Evolutionary conservation across 2,329 filamentous ascomycete species (phyloP).

Genomic region (Bipolaris zeicola): DNA sequence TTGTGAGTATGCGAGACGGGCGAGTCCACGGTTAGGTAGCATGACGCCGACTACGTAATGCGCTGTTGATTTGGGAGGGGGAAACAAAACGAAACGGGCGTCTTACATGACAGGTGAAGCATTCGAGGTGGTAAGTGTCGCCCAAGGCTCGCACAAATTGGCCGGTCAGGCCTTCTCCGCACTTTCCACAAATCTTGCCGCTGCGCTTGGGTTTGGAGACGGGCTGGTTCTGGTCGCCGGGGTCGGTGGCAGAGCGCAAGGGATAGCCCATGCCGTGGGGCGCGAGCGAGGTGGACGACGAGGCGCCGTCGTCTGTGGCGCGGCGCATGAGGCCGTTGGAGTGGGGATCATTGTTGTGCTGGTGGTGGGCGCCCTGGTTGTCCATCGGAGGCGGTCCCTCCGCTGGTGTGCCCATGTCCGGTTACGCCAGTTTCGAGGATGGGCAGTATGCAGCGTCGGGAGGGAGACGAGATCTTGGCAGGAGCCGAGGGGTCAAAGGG

Average conservation of each 20-base stretch:
- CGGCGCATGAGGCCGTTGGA: slow-evolving; percentile 40
- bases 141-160: slow-evolving; percentile 95
- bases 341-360: slow-evolving; percentile 39
- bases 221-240: slow-evolving; percentile 31
- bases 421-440: slow-evolving; percentile 32
- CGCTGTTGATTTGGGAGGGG: not conserved
- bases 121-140: slow-evolving; percentile 94
- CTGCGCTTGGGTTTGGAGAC: slow-evolving; percentile 40
- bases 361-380: slow-evolving; percentile 33
- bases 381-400: slow-evolving; percentile 46
- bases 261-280: slow-evolving; percentile 31
- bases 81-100: not conserved
- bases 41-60: not conserved
- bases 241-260: slow-evolving; percentile 38
- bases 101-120: slow-evolving; percentile 90
- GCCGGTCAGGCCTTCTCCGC: slow-evolving; percentile 82
- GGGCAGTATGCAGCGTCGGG: slow-evolving; percentile 3
- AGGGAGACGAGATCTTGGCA: slow-evolving; percentile 8
- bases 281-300: slow-evolving; percentile 30
- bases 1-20: not conserved
- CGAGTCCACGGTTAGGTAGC: not conserved
- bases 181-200: slow-evolving; percentile 72
- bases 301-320: slow-evolving; percentile 38
- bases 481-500: slow-evolving; percentile 14
- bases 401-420: slow-evolving; percentile 43